These are phyloP conservation scores for Chaetomium olivaceum DNA, from an alignment of 2,329 filamentous ascomycete genomes.

Conservation along the genomic window DNA sequence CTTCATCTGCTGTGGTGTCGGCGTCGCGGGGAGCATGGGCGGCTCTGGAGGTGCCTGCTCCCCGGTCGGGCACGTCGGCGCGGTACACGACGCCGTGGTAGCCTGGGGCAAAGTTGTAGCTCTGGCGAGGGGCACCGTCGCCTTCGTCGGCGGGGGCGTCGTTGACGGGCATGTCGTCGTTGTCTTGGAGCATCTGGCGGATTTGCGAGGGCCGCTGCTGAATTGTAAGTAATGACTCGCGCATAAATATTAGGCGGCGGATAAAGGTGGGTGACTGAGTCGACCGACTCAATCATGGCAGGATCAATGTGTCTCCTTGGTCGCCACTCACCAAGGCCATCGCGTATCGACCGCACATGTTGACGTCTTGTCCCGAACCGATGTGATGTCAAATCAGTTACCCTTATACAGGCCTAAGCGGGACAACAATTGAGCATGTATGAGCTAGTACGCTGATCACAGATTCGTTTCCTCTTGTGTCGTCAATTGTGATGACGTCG, in stretches of 20 bases:
- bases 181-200: constrained; percentile 69
- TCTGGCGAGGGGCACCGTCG: constrained; percentile 63
- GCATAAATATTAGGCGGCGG: too few species aligned
- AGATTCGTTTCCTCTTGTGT: not conserved
- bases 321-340: constrained; percentile 39
- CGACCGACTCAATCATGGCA: not conserved
- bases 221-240: not conserved
- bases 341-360: constrained; percentile 43
- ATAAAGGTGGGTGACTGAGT: not conserved
- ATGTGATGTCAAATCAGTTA: not conserved
- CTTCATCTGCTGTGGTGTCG: not conserved
- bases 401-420: not conserved
- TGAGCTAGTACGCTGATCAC: not conserved
- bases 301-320: not conserved
- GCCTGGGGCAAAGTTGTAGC: constrained; percentile 91
- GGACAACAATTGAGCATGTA: not conserved
- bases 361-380: not conserved
- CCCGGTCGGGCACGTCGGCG: constrained; percentile 66
- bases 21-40: not conserved
- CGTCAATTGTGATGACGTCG: constrained; percentile 20
- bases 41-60: constrained; percentile 46
- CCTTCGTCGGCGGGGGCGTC: constrained; percentile 71
- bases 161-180: constrained; percentile 71
- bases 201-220: constrained; percentile 73
- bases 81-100: constrained; percentile 84